Evolutionary conservation across 2,329 filamentous ascomycete species (phyloP).

Genomic region (Hypoxylon sp.): DNA sequence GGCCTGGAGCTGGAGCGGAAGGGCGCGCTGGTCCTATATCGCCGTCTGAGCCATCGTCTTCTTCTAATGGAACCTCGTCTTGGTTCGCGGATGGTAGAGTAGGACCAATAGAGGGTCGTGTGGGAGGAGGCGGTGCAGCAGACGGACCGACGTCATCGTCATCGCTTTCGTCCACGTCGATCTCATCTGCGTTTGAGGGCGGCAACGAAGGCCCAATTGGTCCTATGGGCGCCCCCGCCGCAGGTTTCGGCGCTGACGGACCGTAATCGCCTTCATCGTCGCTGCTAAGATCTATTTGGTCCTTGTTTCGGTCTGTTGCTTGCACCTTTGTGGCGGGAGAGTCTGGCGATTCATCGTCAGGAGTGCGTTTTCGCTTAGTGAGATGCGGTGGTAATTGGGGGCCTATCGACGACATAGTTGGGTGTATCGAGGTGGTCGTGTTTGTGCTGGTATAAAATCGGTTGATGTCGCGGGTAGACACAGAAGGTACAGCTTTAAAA

Average conservation of each 20-base stretch:
- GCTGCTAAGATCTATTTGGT: constrained; percentile 52
- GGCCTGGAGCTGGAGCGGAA: constrained; percentile 10
- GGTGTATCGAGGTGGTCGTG: neutral
- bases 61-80: constrained; percentile 44
- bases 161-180: constrained; percentile 60
- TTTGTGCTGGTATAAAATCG: neutral
- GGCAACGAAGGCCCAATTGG: constrained; percentile 41
- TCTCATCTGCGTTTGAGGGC: constrained; percentile 61
- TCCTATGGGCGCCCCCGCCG: constrained; percentile 16
- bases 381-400: constrained; percentile 77
- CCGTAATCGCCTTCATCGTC: constrained; percentile 50
- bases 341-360: constrained; percentile 56
- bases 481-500: neutral
- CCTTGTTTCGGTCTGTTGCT: constrained; percentile 58
- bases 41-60: constrained; percentile 39
- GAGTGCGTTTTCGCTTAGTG: constrained; percentile 70
- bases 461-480: neutral
- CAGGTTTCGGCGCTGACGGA: constrained; percentile 31
- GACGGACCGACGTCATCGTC: constrained; percentile 51
- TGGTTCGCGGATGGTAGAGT: constrained; percentile 45
- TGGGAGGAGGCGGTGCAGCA: constrained; percentile 36
- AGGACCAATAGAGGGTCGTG: constrained; percentile 46
- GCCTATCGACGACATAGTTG: constrained; percentile 75
- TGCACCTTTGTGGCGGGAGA: constrained; percentile 61
- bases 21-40: constrained; percentile 42